A percentile compares a stretch with the other conserved stretches of the same genome.
These are phyloP conservation scores for Trichoderma harzianum DNA, from an alignment of 2,329 filamentous ascomycete genomes.

Conservation along the genomic window DNA sequence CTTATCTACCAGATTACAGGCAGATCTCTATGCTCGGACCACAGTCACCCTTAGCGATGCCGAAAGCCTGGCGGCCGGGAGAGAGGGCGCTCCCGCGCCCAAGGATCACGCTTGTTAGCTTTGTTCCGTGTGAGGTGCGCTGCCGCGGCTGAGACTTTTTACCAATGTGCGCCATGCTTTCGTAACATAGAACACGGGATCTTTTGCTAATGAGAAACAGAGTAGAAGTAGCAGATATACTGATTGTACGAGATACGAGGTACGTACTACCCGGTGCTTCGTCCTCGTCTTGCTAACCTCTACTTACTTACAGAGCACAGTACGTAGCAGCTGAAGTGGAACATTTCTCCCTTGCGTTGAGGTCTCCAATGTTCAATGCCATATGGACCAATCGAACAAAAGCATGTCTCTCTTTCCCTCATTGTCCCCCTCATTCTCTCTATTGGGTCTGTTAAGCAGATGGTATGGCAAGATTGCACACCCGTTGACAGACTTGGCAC, in stretches of 20 bases:
- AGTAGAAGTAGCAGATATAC: background rate
- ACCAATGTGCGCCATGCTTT: background rate
- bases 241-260: background rate
- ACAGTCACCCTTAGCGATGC: background rate
- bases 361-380: background rate
- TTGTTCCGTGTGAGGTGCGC: background rate
- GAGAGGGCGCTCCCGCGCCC: background rate
- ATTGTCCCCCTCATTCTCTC: background rate
- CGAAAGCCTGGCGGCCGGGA: background rate
- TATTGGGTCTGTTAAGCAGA: background rate
- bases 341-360: background rate
- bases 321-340: background rate
- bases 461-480: background rate
- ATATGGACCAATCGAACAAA: background rate
- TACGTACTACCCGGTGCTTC: background rate
- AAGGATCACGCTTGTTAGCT: background rate
- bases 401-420: background rate
- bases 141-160: background rate
- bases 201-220: background rate
- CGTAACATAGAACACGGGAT: background rate
- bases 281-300: background rate
- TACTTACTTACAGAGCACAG: background rate
- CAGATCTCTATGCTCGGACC: background rate
- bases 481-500: background rate
- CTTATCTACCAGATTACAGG: background rate